Base-by-base conservation (phyloP, 805 yeast species). In the Ogataea dorogensis region DNA sequence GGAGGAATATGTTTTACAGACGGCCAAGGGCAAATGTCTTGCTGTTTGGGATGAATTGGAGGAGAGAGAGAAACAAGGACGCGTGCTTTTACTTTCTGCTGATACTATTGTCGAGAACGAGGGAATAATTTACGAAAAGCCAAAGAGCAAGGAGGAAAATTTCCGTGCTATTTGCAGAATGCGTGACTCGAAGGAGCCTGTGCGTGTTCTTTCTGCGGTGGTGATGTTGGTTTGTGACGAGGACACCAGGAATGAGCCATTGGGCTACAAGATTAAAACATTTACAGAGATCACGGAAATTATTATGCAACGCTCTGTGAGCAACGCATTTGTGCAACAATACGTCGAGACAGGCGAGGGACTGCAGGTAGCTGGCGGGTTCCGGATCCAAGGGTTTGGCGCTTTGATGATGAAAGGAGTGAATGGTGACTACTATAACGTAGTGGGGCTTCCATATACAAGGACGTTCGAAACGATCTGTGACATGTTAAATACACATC, bases 291-390 rank as follows among this genome's bases (percentile, higher is more conserved):
- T 42, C 4, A 53, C 64, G 1, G 50, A 38, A 19, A 47, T 75
- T 4, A 36, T 49, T 14, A 64, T 76, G 51, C 75, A 74, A 36
- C 44, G 61, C 7, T 39, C 53, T 1, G 59, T 79, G 10, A 68
- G 78, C 1, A 77, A 76, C 46, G 75, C 67, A n/a, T 65, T 80
- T 24, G 51, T 91, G 4, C 53, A 71, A 17, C 64, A 68, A 11
- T 91, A 91, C 57, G 81, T 84, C 8, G 70, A 69, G 2, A 63
- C 79, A 2, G 81, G 72, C 15, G 97, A 91, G 56, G 98, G 93
- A 1, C 38, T 68, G 6, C 71, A 72, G 31, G 97, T 86, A 1
- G 96, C 98, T 2, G 98, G 97, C 5, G 98, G 98, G 1, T 89
- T 86, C 63, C 79, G 79, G 49, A 79, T 83, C 41, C 98, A 91